Percentiles rank a stretch among this genome's conserved stretches.
phyloP scores from a whole-genome alignment of 805 yeast species.

The Candida germanica region DNA sequence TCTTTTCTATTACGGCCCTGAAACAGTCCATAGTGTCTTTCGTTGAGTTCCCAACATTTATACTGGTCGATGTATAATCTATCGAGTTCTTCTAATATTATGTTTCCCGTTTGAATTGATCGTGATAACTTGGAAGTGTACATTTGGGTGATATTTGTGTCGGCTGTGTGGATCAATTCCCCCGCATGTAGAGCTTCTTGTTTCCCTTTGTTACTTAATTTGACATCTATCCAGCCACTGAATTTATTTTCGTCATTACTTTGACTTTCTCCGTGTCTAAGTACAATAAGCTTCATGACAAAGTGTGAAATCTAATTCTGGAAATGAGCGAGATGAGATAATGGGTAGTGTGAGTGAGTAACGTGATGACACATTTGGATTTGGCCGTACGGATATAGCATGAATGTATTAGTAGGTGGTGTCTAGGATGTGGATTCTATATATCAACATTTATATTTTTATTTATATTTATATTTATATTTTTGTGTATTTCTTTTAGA shows the following conservation, averaged over 20 bases:
- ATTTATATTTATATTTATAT: no score
- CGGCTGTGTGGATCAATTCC: constrained; percentile 22
- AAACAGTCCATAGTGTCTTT: constrained; percentile 42
- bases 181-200: constrained; percentile 40
- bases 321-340: no score
- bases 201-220: constrained; percentile 35
- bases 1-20: constrained; percentile 40
- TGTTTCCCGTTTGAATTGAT: constrained; percentile 40
- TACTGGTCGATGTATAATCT: constrained; percentile 36
- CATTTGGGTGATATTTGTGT: constrained; percentile 24
- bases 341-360: no score
- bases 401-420: no score
- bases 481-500: no score
- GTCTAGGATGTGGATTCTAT: no score
- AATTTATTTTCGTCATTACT: constrained; percentile 43
- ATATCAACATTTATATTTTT: no score
- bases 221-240: constrained; percentile 47
- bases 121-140: constrained; percentile 40
- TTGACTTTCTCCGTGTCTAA: constrained; percentile 45
- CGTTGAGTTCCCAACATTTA: constrained; percentile 42
- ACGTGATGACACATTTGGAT: no score
- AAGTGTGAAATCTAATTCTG: no score
- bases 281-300: constrained; percentile 33
- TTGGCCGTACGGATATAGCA: no score
- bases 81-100: constrained; percentile 29